Evolutionary conservation across 1,139 yeast genomes (phyloP).

Genomic region (Spathaspora sp.): DNA sequence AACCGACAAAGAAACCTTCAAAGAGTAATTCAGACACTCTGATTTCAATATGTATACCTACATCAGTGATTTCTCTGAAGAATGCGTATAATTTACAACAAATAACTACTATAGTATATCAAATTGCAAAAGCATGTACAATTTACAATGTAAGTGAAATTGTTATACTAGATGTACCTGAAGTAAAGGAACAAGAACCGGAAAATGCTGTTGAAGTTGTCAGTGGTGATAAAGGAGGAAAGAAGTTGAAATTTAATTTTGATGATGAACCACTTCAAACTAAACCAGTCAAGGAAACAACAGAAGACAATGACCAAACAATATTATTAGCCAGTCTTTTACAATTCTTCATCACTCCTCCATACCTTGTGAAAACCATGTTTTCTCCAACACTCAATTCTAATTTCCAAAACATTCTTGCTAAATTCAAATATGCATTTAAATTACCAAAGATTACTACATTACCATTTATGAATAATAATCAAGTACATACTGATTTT

Average conservation of each 20-base stretch:
- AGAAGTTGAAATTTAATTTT: constrained; percentile 37
- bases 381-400: constrained; percentile 42
- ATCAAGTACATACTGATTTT: constrained; percentile 33
- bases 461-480: constrained; percentile 69
- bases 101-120: constrained; percentile 70
- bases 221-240: constrained; percentile 27
- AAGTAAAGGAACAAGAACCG: constrained; percentile 16
- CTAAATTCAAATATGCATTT: constrained; percentile 62
- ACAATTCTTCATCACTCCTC: constrained; percentile 85
- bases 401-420: constrained; percentile 10
- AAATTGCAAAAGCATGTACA: constrained; percentile 74
- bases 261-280: constrained; percentile 28
- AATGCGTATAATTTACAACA: constrained; percentile 70
- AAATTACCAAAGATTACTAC: constrained; percentile 71
- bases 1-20: constrained; percentile 32
- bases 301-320: constrained; percentile 19
- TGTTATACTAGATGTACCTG: constrained; percentile 58
- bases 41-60: constrained; percentile 61
- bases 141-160: constrained; percentile 71
- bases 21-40: constrained; percentile 21
- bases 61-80: constrained; percentile 49
- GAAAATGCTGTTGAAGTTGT: constrained; percentile 20
- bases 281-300: constrained; percentile 15
- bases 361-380: constrained; percentile 66
- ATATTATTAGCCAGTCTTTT: constrained; percentile 66